These are phyloP conservation scores for Penicillium bialowiezense DNA, from an alignment of 495 filamentous ascomycete species.

Conservation along the genomic window DNA sequence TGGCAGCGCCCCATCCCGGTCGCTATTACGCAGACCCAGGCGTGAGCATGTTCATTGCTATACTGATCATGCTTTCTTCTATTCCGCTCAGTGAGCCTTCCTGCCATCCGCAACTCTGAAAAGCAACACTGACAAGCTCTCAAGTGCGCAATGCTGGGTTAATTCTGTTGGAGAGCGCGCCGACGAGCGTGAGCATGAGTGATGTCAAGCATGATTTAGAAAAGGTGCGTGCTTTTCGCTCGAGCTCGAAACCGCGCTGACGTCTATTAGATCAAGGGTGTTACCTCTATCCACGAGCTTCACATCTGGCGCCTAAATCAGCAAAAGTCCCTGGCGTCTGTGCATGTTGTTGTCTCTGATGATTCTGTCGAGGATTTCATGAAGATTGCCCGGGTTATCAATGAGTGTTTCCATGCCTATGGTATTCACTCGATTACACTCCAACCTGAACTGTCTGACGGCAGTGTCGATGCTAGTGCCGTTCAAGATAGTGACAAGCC, in stretches of 20 bases:
- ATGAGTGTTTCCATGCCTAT: conserved; percentile 51
- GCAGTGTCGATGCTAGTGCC: background rate
- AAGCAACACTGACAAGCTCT: conserved; percentile 2
- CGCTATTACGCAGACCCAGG: conserved; percentile 50
- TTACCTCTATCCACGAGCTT: conserved; percentile 47
- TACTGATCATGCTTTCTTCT: conserved; percentile 43
- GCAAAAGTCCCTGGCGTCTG: conserved; percentile 47
- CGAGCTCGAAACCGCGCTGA: background rate
- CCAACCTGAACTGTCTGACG: conserved; percentile 40
- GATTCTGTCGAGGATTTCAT: conserved; percentile 34
- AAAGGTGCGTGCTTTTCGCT: conserved; percentile 20
- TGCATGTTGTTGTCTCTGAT: conserved; percentile 45
- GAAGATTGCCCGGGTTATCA: conserved; percentile 37
- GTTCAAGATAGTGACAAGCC: conserved; percentile 8
- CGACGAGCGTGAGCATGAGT: conserved; percentile 67
- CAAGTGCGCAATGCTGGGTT: conserved; percentile 37
- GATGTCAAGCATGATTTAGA: conserved; percentile 75
- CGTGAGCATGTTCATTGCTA: conserved; percentile 42
- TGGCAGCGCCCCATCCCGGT: conserved; percentile 28
- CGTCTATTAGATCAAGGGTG: conserved; percentile 36
- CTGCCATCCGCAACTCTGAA: too few relatives aligned
- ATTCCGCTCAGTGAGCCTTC: conserved; percentile 36
- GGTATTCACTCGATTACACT: conserved; percentile 52
- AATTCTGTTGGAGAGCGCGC: conserved; percentile 82
- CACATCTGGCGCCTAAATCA: conserved; percentile 54